phyloP scores from a whole-genome alignment of 257 asterid species.

The Striga asiatica region DNA sequence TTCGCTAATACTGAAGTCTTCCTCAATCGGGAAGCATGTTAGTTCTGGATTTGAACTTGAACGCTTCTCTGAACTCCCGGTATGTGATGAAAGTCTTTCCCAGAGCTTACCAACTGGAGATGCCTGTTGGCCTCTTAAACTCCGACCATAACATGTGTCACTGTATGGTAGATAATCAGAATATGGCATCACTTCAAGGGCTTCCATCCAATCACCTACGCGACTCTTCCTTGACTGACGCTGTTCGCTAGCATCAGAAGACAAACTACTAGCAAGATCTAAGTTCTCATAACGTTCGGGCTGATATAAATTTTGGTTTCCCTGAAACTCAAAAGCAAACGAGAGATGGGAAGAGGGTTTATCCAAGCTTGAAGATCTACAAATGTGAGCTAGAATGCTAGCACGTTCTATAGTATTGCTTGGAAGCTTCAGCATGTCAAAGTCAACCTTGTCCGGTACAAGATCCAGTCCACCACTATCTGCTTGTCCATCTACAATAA shows the following conservation, averaged over 20 bases:
- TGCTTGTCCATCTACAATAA: constrained; percentile 35
- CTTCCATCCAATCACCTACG: constrained; percentile 24
- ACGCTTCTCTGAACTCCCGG: too few species aligned
- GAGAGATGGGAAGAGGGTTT: constrained; percentile 39
- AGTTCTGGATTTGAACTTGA: too few species aligned
- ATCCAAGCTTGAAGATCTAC: constrained; percentile 55
- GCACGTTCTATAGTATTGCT: constrained; percentile 58
- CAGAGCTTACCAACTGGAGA: constrained; percentile 78
- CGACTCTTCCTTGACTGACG: constrained; percentile 24
- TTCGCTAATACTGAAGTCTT: constrained; percentile 38
- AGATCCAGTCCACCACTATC: constrained; percentile 31
- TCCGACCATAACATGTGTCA: constrained; percentile 35
- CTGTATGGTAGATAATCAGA: constrained; percentile 40
- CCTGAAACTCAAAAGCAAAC: constrained; percentile 36
- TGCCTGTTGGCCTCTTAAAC: constrained; percentile 26
- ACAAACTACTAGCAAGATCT: constrained; percentile 29
- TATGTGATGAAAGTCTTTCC: constrained; percentile 38
- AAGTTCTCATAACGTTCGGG: constrained; percentile 50
- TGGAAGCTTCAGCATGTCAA: constrained; percentile 40
- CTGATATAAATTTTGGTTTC: constrained; percentile 27
- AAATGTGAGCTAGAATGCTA: constrained; percentile 69
- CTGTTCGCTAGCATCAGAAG: constrained; percentile 30
- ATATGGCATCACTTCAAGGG: constrained; percentile 29
- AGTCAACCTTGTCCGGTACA: constrained; percentile 33
- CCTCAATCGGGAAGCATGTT: too few species aligned